phyloP scores from a whole-genome alignment of 176 grass and related monocot species.

The Juncus inflexus region DNA sequence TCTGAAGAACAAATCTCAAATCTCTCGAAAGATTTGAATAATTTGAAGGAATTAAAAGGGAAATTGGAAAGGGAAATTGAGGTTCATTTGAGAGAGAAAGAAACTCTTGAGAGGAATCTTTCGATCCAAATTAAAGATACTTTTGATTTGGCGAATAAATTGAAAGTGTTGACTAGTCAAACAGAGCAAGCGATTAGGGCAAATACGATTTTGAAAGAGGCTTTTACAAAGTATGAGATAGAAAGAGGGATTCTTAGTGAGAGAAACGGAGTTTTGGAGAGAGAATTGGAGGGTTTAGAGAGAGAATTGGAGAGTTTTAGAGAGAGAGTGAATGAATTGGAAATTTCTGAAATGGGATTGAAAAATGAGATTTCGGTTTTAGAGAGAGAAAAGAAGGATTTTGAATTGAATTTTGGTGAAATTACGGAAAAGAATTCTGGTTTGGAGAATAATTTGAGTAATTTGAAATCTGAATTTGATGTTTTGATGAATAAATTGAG shows the following conservation, averaged over 20 bases:
- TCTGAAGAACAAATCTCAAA: constrained; percentile 15
- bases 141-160: constrained; percentile 48
- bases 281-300: constrained; percentile 61
- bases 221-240: constrained; percentile 57
- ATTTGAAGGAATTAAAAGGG: constrained; percentile 55
- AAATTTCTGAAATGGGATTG: constrained; percentile 41
- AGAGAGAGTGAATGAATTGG: constrained; percentile 46
- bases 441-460: constrained; percentile 31
- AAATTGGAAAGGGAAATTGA: constrained; percentile 48
- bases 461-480: not conserved
- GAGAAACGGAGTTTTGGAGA: constrained; percentile 65
- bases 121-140: constrained; percentile 55
- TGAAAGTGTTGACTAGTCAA: constrained; percentile 40
- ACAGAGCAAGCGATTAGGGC: constrained; percentile 34
- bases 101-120: constrained; percentile 56
- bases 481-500: constrained; percentile 28
- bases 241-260: constrained; percentile 78
- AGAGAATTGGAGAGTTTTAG: constrained; percentile 55
- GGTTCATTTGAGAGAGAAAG: constrained; percentile 63
- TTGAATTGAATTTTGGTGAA: constrained; percentile 21
- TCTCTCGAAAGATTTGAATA: constrained; percentile 17
- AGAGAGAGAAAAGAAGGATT: constrained; percentile 23
- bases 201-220: constrained; percentile 66
- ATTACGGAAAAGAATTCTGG: constrained; percentile 32
- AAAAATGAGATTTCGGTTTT: constrained; percentile 21